These are phyloP conservation scores for Talaromyces sp. DNA, from an alignment of 2,329 filamentous ascomycete species.

Conservation along the genomic window DNA sequence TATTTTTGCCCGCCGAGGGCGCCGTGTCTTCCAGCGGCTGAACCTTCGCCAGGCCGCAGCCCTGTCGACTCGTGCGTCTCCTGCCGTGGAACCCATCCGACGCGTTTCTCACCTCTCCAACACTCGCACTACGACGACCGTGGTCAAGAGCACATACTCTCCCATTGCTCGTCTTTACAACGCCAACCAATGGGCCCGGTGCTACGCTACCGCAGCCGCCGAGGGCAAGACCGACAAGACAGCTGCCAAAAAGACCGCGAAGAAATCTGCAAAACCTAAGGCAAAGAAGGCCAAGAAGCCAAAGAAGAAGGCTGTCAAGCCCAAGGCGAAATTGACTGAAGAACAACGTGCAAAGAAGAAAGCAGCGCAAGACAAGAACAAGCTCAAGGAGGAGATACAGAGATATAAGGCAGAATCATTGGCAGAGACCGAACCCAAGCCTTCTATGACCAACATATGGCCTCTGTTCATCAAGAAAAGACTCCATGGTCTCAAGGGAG, in stretches of 20 bases:
- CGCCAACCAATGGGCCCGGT: constrained; percentile 14
- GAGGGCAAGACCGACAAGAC: constrained; percentile 18
- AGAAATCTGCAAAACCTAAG: constrained; percentile 12
- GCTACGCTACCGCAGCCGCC: constrained; percentile 25
- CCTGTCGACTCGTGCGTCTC: constrained; percentile 22
- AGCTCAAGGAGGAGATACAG: constrained; percentile 25
- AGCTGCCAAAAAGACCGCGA: constrained; percentile 11
- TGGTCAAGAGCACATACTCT: constrained; percentile 11
- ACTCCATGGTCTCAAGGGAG: constrained; percentile 13
- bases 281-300: constrained; percentile 16
- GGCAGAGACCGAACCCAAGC: constrained; percentile 17
- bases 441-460: constrained; percentile 27
- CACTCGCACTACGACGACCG: constrained; percentile 12
- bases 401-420: constrained; percentile 30
- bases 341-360: constrained; percentile 25
- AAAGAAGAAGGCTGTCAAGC: constrained; percentile 21
- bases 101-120: constrained; percentile 20
- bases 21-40: constrained; percentile 25
- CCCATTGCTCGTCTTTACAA: constrained; percentile 5
- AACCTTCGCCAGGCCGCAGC: constrained; percentile 18
- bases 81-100: constrained; percentile 18
- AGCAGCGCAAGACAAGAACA: constrained; percentile 22
- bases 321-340: constrained; percentile 20
- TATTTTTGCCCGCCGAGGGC: constrained; percentile 24
- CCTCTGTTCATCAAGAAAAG: constrained; percentile 19